Base-by-base conservation (phyloP, 805 yeast species). In the Yamadazyma takamatsuzukensis region DNA sequence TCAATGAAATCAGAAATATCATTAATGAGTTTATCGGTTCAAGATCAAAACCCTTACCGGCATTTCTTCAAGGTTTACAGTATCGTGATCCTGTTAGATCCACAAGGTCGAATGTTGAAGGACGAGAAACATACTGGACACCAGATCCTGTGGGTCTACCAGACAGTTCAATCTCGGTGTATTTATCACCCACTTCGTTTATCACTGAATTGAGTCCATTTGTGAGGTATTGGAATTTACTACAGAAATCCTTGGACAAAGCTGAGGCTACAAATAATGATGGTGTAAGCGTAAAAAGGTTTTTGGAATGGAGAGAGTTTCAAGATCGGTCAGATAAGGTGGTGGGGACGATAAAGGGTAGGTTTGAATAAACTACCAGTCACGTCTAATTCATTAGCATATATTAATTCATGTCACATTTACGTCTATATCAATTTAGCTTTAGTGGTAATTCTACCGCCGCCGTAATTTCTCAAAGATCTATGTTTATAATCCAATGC, bases 381-480 rank as follows among this genome's bases (percentile, higher is more conserved):
- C n/a, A n/a, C n/a, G n/a, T n/a, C n/a, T n/a, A n/a, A n/a, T n/a
- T n/a, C n/a, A n/a, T n/a, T n/a, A n/a, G n/a, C n/a, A n/a, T n/a
- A n/a, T n/a, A n/a, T n/a, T n/a, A n/a, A n/a, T n/a, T n/a, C n/a
- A n/a, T n/a, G n/a, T n/a, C n/a, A n/a, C n/a, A n/a, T n/a, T n/a
- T n/a, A n/a, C n/a, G n/a, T n/a, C 44, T 45, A 69, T 27, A 78
- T 76, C 32, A 78, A 61, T 34, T 70, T 70, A 3, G 82, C 71
- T 43, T 72, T 62, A 3, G 74, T 59, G 39, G 62, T 66, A 25
- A 80, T 61, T 40, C 75, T 59, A 2, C 88, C 87, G 9, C 88
- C 95, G 19, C 78, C 74, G 54, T 80, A 86, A 33, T 82, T 78
- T 38, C 87, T 68, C 26, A 79, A 53, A 2, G 93, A 82, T 38